Evolutionary conservation across 352 stramenopile species (phyloP), one percentile per base, ranked within the genome.

Genomic region (Phytophthora boehmeriae): DNA sequence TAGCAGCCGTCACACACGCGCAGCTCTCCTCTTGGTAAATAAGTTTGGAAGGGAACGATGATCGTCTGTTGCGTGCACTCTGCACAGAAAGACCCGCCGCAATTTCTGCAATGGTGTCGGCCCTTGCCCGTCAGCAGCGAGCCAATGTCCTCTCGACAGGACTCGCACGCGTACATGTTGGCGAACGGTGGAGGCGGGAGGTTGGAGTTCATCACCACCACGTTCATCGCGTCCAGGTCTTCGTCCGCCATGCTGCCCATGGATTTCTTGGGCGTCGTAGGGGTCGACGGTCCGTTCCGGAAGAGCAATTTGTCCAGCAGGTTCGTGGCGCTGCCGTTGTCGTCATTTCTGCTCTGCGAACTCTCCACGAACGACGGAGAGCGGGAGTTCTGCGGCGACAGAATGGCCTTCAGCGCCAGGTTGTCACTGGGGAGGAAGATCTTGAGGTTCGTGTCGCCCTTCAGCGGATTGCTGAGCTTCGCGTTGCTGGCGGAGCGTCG

Each of bases 31-130:
- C 82, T 78, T 19, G 56, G 42, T 5, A 89, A 39, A 60, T 89
- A 93, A 8, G 81, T 54, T 36, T 78, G 69, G 66, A 77, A 93
- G 17, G 85, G 85, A 19, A 93, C 80, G 8, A 82, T 52, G 43
- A 75, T 73, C 0, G 57, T 73, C 51, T 89, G 80, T 17, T 68
- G 61, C 1, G 82, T 87, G 53, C 85, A 93, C 8, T 76, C 64
- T 8, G 75, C 67, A 30, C 85, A 93, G 47, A 90, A 93, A 2
- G 85, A 92, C 34, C 83, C 79, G 4, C 85, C 85, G 44, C 85
- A 93, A 54, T 93, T 93, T 36, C 85, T 80, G 45, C 85, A 93
- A 63, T 93, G 85, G 62, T 93, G 85, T 32, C 85, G 75, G 1
- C 80, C 76, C 53, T 91, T 85, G 5, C 38, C 38, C 13, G 69